phyloP scores from a whole-genome alignment of 495 filamentous ascomycete genomes.

The Aspergillus nidulans region DNA sequence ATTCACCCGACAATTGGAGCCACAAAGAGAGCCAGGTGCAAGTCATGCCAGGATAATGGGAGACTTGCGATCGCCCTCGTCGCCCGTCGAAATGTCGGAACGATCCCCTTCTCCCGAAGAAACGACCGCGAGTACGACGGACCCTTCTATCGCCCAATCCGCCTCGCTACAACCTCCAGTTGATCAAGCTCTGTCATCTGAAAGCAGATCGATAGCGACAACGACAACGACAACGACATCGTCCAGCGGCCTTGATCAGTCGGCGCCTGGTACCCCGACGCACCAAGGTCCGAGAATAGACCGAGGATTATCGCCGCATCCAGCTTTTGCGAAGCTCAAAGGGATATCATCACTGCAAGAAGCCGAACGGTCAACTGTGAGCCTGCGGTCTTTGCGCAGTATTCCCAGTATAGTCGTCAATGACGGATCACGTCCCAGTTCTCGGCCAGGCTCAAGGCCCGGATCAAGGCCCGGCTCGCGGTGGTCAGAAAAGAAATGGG shows the following conservation, averaged over 20 bases:
- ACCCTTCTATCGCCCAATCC: conserved; percentile 26
- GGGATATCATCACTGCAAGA: conserved; percentile 6
- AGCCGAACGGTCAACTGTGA: conserved; percentile 15
- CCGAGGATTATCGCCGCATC: conserved; percentile 5
- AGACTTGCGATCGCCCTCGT: conserved; percentile 30
- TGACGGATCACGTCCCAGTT: conserved; percentile 34
- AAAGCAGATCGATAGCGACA: conserved; percentile 27
- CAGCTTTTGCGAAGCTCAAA: conserved; percentile 3
- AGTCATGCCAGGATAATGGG: conserved; percentile 45
- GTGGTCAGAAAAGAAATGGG: conserved; percentile 46
- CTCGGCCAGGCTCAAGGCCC: conserved; percentile 29
- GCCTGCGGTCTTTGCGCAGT: conserved; percentile 31
- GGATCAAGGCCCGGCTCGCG: conserved; percentile 29
- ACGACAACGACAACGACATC: conserved; percentile 27
- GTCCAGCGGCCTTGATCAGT: conserved; percentile 21
- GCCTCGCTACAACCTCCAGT: conserved; percentile 27
- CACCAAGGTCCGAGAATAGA: conserved; percentile 12
- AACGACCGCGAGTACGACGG: conserved; percentile 15
- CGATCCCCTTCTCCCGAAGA: conserved; percentile 29
- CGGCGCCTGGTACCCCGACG: conserved; percentile 16
- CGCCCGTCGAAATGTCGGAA: conserved; percentile 29
- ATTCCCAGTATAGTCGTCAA: conserved; percentile 44
- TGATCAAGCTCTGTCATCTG: conserved; percentile 22
- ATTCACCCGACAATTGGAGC: not conserved
- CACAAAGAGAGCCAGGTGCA: conserved; percentile 8